Conservation (phyloP, 805 yeast genomes). For the Candida gorgasii region DNA sequence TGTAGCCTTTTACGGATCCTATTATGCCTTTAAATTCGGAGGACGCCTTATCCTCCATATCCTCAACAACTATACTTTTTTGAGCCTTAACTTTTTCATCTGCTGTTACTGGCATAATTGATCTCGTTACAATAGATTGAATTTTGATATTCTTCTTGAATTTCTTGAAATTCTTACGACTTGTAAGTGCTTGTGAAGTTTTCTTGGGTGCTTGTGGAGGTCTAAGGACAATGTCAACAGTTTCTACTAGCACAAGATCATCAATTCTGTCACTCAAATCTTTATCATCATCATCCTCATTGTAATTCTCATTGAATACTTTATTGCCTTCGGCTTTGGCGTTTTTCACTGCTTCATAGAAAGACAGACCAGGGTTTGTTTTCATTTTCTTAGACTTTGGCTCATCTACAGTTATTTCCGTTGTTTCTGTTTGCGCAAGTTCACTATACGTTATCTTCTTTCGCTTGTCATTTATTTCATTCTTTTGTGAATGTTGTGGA, state of each 20-base stretch:
- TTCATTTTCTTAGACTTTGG: not conserved
- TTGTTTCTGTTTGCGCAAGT: not conserved
- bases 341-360: conserved; percentile 30
- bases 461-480: not conserved
- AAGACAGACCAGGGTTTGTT: not conserved
- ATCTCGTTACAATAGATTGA: conserved; percentile 21
- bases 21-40: conserved; percentile 1
- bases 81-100: conserved; percentile 1
- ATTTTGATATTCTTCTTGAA: conserved; percentile 26
- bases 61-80: not conserved
- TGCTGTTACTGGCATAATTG: conserved; percentile 20
- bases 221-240: conserved; percentile 23
- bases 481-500: no score
- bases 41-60: conserved; percentile 1
- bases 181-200: not conserved
- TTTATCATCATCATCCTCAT: conserved; percentile 10
- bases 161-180: conserved; percentile 31
- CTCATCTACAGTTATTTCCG: conserved; percentile 2
- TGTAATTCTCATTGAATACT: conserved; percentile 23
- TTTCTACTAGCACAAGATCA: conserved; percentile 34
- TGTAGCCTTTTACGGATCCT: conserved; percentile 1
- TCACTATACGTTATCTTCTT: conserved; percentile 1
- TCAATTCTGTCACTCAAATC: conserved; percentile 19
- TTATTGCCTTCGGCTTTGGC: conserved; percentile 25
- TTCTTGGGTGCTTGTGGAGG: not conserved